Evolutionary conservation across 805 yeast species (phyloP).

Genomic region (Clavispora carvajalis): DNA sequence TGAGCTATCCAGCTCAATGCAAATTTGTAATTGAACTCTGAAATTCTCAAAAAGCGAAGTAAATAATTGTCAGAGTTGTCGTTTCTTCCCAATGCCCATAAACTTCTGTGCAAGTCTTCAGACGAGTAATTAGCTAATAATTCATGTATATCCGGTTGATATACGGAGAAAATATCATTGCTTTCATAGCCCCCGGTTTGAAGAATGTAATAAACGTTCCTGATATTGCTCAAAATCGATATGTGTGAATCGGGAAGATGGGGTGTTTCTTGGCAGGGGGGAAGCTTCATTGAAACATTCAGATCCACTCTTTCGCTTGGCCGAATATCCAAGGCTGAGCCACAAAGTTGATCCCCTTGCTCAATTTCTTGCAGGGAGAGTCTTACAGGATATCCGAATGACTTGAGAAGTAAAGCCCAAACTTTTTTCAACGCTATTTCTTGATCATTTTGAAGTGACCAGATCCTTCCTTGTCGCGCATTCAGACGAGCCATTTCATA

Average conservation of each 20-base stretch:
- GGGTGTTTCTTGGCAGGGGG: neutral
- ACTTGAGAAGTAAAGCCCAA: constrained; percentile 11
- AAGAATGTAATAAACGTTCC: constrained; percentile 5
- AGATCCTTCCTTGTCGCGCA: constrained; percentile 5
- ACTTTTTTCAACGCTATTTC: constrained; percentile 12
- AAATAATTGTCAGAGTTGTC: constrained; percentile 8
- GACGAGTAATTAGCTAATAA: constrained; percentile 3
- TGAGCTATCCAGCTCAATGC: constrained; percentile 8
- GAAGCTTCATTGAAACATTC: neutral
- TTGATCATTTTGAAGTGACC: constrained; percentile 7
- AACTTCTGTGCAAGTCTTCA: constrained; percentile 11
- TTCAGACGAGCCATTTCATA: neutral
- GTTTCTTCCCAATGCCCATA: constrained; percentile 10
- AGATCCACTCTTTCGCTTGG: neutral
- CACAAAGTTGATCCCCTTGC: neutral
- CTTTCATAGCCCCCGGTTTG: constrained; percentile 6
- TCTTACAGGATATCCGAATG: constrained; percentile 9
- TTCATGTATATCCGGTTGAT: constrained; percentile 4
- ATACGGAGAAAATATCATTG: constrained; percentile 4
- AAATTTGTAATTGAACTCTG: constrained; percentile 3
- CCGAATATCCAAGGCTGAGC: neutral
- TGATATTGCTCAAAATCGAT: constrained; percentile 1
- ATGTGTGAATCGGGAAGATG: neutral
- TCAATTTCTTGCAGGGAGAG: neutral
- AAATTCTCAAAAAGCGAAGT: constrained; percentile 6